A percentile compares a stretch with the other conserved stretches of the same genome.
These are phyloP conservation scores for Lolium multiflorum DNA, from an alignment of 176 grass and related monocot species.

Conservation along the genomic window DNA sequence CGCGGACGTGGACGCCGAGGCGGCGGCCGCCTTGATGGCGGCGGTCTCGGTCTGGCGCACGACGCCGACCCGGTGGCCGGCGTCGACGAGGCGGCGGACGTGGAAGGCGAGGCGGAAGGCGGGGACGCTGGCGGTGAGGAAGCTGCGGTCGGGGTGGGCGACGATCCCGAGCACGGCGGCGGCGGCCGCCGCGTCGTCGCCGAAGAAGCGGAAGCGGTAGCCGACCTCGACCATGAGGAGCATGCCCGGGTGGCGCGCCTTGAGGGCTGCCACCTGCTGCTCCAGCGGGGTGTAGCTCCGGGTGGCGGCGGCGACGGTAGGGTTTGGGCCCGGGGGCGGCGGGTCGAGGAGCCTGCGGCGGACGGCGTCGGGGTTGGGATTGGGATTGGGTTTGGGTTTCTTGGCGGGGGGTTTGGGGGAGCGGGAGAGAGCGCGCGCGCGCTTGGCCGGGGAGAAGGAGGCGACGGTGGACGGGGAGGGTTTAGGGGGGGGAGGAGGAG, in stretches of 20 bases:
- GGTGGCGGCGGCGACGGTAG: constrained; percentile 29
- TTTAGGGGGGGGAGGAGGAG: constrained; percentile 44
- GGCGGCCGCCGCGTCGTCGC: constrained; percentile 80
- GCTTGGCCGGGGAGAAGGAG: constrained; percentile 75
- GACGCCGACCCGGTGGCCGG: constrained; percentile 82
- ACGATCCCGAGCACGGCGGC: constrained; percentile 80
- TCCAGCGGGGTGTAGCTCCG: constrained; percentile 78
- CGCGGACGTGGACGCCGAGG: constrained; percentile 41
- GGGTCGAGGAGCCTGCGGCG: constrained; percentile 68
- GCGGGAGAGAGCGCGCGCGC: constrained; percentile 61
- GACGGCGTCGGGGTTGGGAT: constrained; percentile 45
- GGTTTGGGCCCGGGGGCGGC: constrained; percentile 28
- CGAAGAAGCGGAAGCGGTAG: constrained; percentile 91
- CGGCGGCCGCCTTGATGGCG: constrained; percentile 76
- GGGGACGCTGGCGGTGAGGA: constrained; percentile 87
- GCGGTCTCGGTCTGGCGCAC: constrained; percentile 96
- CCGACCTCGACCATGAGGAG: constrained; percentile 95
- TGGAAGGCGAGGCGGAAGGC: constrained; percentile 88
- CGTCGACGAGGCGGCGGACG: constrained; percentile 77
- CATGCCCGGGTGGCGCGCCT: constrained; percentile 67
- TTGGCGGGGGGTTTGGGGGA: constrained; percentile 59
- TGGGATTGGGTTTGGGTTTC: constrained; percentile 40
- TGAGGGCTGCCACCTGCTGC: constrained; percentile 81
- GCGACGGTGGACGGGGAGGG: constrained; percentile 57
- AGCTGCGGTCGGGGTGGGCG: constrained; percentile 79